These are phyloP conservation scores for Umbelopsis isabellina DNA, from an alignment of 192 early-diverging fungal genomes.

Conservation along the genomic window DNA sequence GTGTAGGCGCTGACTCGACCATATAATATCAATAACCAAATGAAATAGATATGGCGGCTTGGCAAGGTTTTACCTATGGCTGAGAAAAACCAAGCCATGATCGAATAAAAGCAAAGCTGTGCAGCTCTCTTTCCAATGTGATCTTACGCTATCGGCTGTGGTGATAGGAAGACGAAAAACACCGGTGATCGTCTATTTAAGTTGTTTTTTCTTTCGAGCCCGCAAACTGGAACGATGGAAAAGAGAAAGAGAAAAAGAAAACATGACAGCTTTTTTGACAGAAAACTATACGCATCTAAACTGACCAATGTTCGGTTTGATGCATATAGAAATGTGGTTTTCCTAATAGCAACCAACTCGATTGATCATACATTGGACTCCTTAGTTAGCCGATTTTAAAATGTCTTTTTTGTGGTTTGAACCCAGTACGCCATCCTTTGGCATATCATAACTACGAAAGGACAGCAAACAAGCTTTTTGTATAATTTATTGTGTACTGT, in stretches of 20 bases:
- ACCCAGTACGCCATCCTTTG: not conserved
- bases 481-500: no score
- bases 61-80: not conserved
- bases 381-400: constrained; percentile 11
- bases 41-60: not conserved
- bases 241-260: not conserved
- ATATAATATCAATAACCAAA: not conserved
- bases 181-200: no score
- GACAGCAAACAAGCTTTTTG: no score
- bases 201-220: no score
- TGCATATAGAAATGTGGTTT: not conserved
- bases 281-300: no score
- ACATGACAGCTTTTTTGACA: not conserved
- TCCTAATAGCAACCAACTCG: constrained; percentile 1
- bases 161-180: no score
- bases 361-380: not conserved
- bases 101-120: not conserved
- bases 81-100: not conserved
- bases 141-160: no score
- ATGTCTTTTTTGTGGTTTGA: not conserved
- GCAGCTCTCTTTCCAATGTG: not conserved
- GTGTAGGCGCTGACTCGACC: constrained; percentile 10
- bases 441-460: no score
- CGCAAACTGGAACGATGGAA: not conserved
- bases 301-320: not conserved